Conservation (phyloP, 768 basidiomycete species). For the Gautieria morchelliformis region DNA sequence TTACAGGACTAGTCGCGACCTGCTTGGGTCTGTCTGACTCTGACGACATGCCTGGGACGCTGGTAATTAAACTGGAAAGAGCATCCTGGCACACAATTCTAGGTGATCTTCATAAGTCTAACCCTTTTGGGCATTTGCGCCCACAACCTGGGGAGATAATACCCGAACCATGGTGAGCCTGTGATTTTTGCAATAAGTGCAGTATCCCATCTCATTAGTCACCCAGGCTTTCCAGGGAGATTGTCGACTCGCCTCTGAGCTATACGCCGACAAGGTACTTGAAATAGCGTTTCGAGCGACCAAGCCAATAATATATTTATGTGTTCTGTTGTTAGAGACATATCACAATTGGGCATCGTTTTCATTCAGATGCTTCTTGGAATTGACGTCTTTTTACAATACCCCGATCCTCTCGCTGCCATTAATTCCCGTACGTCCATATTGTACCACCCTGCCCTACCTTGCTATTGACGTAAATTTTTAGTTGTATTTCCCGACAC, state of each 20-base stretch:
- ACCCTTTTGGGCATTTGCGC: slow-evolving; percentile 49
- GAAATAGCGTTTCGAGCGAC: background rate
- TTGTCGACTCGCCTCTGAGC: slow-evolving; percentile 63
- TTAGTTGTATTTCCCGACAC: background rate
- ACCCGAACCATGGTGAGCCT: slow-evolving; percentile 41
- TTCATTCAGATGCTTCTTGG: slow-evolving; percentile 84
- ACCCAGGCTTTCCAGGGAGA: slow-evolving; percentile 65
- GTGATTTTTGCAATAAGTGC: slow-evolving; percentile 5
- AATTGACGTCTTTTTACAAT: slow-evolving; percentile 45
- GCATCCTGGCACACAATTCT: slow-evolving; percentile 64
- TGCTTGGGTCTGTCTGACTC: slow-evolving; percentile 52
- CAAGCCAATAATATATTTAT: background rate
- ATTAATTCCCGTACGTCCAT: slow-evolving; percentile 13
- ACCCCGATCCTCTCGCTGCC: slow-evolving; percentile 19
- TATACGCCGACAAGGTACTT: slow-evolving; percentile 44
- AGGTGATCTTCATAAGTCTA: slow-evolving; percentile 75
- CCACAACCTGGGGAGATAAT: slow-evolving; percentile 17
- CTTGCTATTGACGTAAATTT: background rate
- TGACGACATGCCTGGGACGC: slow-evolving; percentile 42
- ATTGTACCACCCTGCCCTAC: background rate
- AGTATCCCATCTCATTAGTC: slow-evolving; percentile 2
- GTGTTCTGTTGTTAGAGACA: slow-evolving; percentile 46
- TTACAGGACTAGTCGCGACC: slow-evolving; percentile 45
- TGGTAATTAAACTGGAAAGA: slow-evolving; percentile 65
- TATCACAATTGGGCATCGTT: slow-evolving; percentile 73